Base-by-base conservation (phyloP, 225 moss, liverwort and hornwort genomes). In the Marchantia paleacea region DNA sequence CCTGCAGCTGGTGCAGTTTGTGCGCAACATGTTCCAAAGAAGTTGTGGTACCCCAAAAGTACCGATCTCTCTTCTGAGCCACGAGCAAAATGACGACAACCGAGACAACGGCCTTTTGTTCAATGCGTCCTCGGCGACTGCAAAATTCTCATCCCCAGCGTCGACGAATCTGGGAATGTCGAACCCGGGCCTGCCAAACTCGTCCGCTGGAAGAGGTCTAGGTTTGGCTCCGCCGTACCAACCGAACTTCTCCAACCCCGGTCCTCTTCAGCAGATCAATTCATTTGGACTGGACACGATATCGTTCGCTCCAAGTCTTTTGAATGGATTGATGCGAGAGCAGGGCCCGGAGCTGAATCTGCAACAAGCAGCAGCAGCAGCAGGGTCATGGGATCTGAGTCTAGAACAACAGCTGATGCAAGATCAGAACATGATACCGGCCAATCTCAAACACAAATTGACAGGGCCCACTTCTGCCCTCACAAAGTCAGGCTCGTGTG, bases 391-490 rank as follows among this genome's bases (percentile, higher is more conserved):
- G 83, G 72, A 68, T 75, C 28, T 78, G 73, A 55, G 58, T 83
- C 65, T 80, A 48, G 82, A 71, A n/a, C 83, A 83, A 60, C 75
- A 75, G 10, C 75, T 83, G 80, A 75, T 75, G 75, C 75, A 75
- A 58, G 75, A 67, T 48, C 77, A 83, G 65, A 53, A 68, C 71
- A 75, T 58, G 67, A 24, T 79, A 47, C 52, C 72, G 79, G 80
- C 80, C 83, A 83, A 83, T 83, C 80, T 80, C 79, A 83, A 83
- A 83, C 83, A 83, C 83, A 83, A 79, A 83, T 70, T 83, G 60
- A n/a, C 73, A 31, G 62, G 39, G 39, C 62, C 80, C 78, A 79
- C 79, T 2, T 53, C 73, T 26, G 75, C n/a, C 26, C 74, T 55
- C 75, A 80, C 74, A 24, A 80, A 65, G 60, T 73, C 80, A 74